phyloP scores from a whole-genome alignment of 2,329 filamentous ascomycete species.

The Raffaelea deltoideospora region DNA sequence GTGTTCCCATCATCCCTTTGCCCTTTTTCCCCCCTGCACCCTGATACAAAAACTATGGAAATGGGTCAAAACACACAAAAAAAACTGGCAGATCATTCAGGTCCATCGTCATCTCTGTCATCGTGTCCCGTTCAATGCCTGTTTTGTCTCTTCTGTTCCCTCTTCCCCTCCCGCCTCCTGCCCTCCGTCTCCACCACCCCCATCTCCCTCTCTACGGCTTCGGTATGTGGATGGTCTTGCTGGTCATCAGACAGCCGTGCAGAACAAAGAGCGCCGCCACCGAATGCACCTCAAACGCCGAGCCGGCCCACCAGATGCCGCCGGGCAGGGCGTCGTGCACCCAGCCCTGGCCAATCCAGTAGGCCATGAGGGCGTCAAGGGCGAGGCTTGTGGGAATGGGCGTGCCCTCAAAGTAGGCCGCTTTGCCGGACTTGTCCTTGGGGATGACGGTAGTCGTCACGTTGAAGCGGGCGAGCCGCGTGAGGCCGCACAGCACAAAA shows the following conservation, averaged over 20 bases:
- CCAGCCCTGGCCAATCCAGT: conserved; percentile 73
- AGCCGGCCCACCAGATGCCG: conserved; percentile 53
- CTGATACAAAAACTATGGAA: no score
- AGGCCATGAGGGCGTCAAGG: conserved; percentile 73
- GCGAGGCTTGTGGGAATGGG: conserved; percentile 83
- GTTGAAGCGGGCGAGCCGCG: conserved; percentile 90
- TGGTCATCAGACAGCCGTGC: conserved; percentile 91
- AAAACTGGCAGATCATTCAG: no score
- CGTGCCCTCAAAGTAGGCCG: conserved; percentile 90
- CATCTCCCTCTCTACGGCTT: conserved; percentile 53
- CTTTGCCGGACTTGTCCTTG: conserved; percentile 84
- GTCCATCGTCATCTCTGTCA: no score
- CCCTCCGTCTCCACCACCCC: background rate
- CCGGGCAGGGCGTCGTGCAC: conserved; percentile 64
- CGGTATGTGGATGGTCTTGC: conserved; percentile 85
- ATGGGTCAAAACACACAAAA: no score
- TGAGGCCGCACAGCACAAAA: conserved; percentile 90
- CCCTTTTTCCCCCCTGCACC: no score
- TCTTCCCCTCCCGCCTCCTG: background rate
- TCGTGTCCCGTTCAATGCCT: no score
- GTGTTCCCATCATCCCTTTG: no score
- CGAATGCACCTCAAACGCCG: conserved; percentile 69
- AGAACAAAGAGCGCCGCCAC: conserved; percentile 64
- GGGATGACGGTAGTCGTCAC: conserved; percentile 81
- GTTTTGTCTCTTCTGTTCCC: background rate